phyloP scores from a whole-genome alignment of 805 yeast genomes.

The Candida qinlingensis region DNA sequence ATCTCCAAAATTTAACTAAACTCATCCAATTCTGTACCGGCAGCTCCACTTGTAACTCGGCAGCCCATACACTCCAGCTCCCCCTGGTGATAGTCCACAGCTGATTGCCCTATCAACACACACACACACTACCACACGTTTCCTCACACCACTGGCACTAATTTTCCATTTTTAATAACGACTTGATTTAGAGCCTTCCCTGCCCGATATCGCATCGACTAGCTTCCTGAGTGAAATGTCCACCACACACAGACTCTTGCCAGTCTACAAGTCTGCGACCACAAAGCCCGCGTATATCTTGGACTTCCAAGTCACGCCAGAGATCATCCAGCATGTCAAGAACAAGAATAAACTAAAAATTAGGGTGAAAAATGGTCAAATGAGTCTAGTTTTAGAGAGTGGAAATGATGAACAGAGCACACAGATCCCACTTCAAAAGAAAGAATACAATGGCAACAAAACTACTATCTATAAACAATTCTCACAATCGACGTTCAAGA shows the following conservation, averaged over 20 bases:
- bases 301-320: constrained; percentile 7
- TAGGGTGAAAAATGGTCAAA: constrained; percentile 17
- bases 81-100: too few relatives aligned
- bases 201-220: background rate
- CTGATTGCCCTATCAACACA: too few relatives aligned
- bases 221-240: constrained; percentile 1
- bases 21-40: too few relatives aligned
- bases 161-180: background rate
- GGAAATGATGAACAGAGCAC: background rate
- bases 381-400: constrained; percentile 12
- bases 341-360: constrained; percentile 17
- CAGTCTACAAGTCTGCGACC: constrained; percentile 7
- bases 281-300: constrained; percentile 10
- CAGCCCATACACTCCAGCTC: too few relatives aligned
- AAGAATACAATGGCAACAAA: background rate
- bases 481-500: constrained; percentile 18
- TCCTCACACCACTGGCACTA: too few relatives aligned
- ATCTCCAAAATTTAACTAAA: too few relatives aligned
- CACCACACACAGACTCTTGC: constrained; percentile 11
- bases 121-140: too few relatives aligned
- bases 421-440: constrained; percentile 9
- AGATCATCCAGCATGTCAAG: constrained; percentile 1
- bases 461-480: constrained; percentile 20
- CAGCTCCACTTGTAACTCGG: too few relatives aligned
- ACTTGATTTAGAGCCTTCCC: background rate